Evolutionary conservation across 306 rosid genomes (phyloP).

Genomic region (Quercus rubra): DNA sequence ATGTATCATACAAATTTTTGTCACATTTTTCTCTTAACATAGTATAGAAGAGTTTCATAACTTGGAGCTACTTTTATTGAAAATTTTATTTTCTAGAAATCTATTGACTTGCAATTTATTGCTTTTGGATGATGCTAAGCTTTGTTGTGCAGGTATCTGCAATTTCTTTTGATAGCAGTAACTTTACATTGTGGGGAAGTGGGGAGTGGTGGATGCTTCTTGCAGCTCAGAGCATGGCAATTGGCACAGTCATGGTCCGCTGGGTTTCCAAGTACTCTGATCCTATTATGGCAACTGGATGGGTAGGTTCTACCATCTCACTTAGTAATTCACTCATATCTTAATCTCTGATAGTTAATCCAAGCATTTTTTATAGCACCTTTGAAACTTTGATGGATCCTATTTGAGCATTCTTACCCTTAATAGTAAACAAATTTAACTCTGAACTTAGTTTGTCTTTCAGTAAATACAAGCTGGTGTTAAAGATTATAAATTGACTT

Average conservation of each 20-base stretch:
- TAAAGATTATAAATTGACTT: no score
- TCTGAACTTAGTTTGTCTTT: neutral
- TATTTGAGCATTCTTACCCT: neutral
- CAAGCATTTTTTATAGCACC: neutral
- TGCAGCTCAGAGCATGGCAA: slow-evolving; percentile 99
- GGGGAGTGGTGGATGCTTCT: slow-evolving; percentile 99
- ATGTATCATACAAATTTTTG: neutral
- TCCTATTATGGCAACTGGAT: slow-evolving; percentile 97
- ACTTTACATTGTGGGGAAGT: slow-evolving; percentile 88
- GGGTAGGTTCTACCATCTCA: slow-evolving; percentile 55
- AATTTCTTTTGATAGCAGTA: slow-evolving; percentile 52
- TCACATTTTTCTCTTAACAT: neutral
- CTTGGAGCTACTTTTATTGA: neutral
- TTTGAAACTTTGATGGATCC: neutral
- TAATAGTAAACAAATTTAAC: neutral
- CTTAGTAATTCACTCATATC: neutral
- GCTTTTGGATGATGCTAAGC: neutral
- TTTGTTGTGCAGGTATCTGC: slow-evolving; percentile 58
- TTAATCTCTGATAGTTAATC: slow-evolving; percentile 6
- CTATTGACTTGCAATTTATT: slow-evolving; percentile 1
- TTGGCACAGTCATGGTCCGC: slow-evolving; percentile 97
- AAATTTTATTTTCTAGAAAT: slow-evolving; percentile 1
- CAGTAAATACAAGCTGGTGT: neutral
- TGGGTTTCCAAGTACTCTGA: slow-evolving; percentile 97
- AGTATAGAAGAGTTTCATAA: neutral